These are phyloP conservation scores for Trametes polyzona DNA, from an alignment of 1,284 basidiomycete genomes.

Conservation along the genomic window DNA sequence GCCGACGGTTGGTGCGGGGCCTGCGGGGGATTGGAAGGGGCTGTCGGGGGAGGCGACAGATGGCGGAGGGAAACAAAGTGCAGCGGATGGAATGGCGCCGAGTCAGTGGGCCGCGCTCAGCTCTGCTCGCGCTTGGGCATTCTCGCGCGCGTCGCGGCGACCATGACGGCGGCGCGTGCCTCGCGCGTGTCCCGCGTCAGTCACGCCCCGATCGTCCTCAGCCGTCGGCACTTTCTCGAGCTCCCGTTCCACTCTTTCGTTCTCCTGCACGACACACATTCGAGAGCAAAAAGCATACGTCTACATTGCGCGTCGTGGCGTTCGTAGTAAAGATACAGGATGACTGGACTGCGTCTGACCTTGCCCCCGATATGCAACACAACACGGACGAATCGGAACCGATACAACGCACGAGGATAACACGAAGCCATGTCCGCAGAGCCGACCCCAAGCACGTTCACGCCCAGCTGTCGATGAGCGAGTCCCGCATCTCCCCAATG, in stretches of 20 bases:
- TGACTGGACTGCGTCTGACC: constrained; percentile 16
- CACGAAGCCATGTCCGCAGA: constrained; percentile 1
- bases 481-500: constrained; percentile 93
- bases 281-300: constrained; percentile 3
- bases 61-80: background rate
- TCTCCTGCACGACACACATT: background rate
- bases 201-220: constrained; percentile 6
- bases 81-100: background rate
- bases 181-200: constrained; percentile 17
- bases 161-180: constrained; percentile 11
- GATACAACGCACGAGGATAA: constrained; percentile 17
- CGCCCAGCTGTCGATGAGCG: constrained; percentile 93
- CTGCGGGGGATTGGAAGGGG: background rate
- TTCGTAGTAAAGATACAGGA: constrained; percentile 22
- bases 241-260: too few relatives aligned
- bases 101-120: constrained; percentile 3
- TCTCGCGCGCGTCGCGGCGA: constrained; percentile 11
- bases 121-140: too few relatives aligned
- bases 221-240: background rate
- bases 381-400: constrained; percentile 17
- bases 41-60: background rate
- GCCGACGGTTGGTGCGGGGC: constrained; percentile 3
- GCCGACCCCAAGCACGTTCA: constrained; percentile 42
- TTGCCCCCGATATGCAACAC: constrained; percentile 16
- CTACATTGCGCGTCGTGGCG: constrained; percentile 13